Conservation (phyloP, 768 basidiomycete species). For the Suillus plorans region DNA sequence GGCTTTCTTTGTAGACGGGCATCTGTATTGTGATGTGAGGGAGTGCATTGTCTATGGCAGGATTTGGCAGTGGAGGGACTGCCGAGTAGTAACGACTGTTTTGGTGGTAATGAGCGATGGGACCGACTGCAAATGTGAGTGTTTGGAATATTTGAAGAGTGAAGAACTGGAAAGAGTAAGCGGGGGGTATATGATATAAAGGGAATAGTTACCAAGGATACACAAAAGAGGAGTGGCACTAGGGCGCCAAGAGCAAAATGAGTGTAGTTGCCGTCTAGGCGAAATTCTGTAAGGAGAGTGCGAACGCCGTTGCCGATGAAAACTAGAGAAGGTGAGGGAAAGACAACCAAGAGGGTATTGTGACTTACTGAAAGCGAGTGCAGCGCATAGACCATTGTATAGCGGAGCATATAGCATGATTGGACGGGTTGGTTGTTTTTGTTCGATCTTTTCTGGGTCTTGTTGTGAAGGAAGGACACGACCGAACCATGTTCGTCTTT, state of each 20-base stretch:
- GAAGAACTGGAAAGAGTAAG: slow-evolving; percentile 34
- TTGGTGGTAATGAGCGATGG: slow-evolving; percentile 49
- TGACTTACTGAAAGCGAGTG: slow-evolving; percentile 20
- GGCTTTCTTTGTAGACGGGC: slow-evolving; percentile 57
- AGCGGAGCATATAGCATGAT: slow-evolving; percentile 26
- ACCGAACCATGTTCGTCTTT: slow-evolving; percentile 62
- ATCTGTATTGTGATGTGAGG: slow-evolving; percentile 55
- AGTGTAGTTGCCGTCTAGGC: slow-evolving; percentile 44
- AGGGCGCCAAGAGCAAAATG: slow-evolving; percentile 42
- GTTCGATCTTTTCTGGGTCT: slow-evolving; percentile 25
- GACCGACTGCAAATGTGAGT: slow-evolving; percentile 44
- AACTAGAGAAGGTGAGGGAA: slow-evolving; percentile 35
- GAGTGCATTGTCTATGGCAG: slow-evolving; percentile 41
- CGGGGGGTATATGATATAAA: not conserved
- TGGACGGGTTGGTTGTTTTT: slow-evolving; percentile 15
- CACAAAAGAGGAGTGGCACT: slow-evolving; percentile 42
- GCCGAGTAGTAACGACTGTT: slow-evolving; percentile 59
- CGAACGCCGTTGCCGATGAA: slow-evolving; percentile 67
- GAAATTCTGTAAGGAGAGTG: slow-evolving; percentile 53
- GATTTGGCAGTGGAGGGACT: slow-evolving; percentile 40
- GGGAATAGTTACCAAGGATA: slow-evolving; percentile 40
- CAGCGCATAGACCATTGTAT: slow-evolving; percentile 29
- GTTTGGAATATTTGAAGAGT: slow-evolving; percentile 41
- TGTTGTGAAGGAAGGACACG: slow-evolving; percentile 42
- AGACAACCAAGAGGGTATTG: not conserved